Evolutionary conservation across 2,329 filamentous ascomycete species (phyloP).

Genomic region (Colletotrichum incanum): DNA sequence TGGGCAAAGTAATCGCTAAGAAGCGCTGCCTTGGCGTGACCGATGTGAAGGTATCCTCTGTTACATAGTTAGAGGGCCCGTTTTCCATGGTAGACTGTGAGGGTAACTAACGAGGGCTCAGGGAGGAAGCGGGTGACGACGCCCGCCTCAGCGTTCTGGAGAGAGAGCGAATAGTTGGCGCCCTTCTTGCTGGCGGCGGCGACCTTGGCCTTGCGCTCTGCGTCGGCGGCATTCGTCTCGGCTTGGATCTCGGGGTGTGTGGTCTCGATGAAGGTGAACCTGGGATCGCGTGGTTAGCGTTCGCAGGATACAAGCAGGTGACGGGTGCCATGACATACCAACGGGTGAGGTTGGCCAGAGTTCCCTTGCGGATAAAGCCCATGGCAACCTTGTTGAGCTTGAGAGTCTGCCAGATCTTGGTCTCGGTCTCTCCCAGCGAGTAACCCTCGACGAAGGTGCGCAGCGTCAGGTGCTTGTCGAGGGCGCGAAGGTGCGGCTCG

Average conservation of each 20-base stretch:
- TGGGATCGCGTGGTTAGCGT: slow-evolving; percentile 21
- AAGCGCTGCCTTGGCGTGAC: slow-evolving; percentile 93
- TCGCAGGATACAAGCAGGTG: neutral
- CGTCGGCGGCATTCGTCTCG: slow-evolving; percentile 79
- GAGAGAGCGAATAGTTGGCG: slow-evolving; percentile 89
- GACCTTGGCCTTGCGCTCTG: slow-evolving; percentile 79
- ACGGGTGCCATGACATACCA: slow-evolving; percentile 67
- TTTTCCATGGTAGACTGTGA: neutral
- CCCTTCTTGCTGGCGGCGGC: slow-evolving; percentile 81
- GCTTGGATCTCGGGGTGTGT: slow-evolving; percentile 82
- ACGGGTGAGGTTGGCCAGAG: slow-evolving; percentile 82
- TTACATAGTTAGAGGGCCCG: slow-evolving; percentile 1
- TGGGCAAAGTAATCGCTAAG: slow-evolving; percentile 98
- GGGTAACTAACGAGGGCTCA: slow-evolving; percentile 80
- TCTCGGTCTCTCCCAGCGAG: slow-evolving; percentile 81
- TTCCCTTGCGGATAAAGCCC: slow-evolving; percentile 84
- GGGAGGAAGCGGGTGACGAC: slow-evolving; percentile 95
- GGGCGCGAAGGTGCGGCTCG: slow-evolving; percentile 80
- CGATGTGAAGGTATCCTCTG: slow-evolving; percentile 82
- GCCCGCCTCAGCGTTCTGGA: slow-evolving; percentile 88
- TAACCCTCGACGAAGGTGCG: slow-evolving; percentile 91
- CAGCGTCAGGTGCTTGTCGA: slow-evolving; percentile 90
- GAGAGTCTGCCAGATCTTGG: slow-evolving; percentile 86
- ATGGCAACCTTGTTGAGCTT: slow-evolving; percentile 88
- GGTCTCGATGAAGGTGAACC: slow-evolving; percentile 85